Evolutionary conservation across 2,329 filamentous ascomycete genomes (phyloP).

Genomic region (Colletotrichum sp.): DNA sequence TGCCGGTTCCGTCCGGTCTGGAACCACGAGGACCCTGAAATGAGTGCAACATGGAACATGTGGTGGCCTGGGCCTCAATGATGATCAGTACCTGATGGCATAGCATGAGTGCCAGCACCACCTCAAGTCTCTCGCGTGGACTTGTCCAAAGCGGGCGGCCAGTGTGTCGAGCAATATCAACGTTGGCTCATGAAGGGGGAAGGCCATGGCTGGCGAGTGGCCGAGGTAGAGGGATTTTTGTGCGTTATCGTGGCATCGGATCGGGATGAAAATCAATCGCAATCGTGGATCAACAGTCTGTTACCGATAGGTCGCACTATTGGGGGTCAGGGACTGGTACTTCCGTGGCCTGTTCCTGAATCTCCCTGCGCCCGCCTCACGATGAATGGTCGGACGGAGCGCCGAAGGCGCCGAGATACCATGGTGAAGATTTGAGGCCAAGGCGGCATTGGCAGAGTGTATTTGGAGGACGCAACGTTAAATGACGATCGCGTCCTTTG

Average conservation of each 20-base stretch:
- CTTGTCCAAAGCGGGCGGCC: not conserved
- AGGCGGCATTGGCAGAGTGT: not conserved
- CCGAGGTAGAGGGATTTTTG: slow-evolving; percentile 10
- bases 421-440: not conserved
- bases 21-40: not conserved
- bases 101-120: not conserved
- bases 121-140: not conserved
- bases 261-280: slow-evolving; percentile 7
- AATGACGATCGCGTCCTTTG: not conserved
- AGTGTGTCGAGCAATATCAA: not conserved
- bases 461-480: not conserved
- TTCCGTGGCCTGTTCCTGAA: slow-evolving; percentile 17
- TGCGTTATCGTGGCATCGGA: slow-evolving; percentile 6
- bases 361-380: slow-evolving; percentile 3
- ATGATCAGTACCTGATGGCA: not conserved
- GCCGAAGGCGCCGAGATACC: slow-evolving; percentile 2
- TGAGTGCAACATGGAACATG: not conserved
- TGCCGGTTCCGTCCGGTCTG: slow-evolving; percentile 3
- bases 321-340: not conserved
- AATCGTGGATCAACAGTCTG: slow-evolving; percentile 4
- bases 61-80: not conserved
- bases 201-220: not conserved
- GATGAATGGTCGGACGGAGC: not conserved
- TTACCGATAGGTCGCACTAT: not conserved
- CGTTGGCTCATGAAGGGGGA: not conserved